A percentile compares a stretch with the other conserved stretches of the same genome.
Evolutionary conservation across 2,329 filamentous ascomycete genomes (phyloP).

Genomic region (Ophiostoma pallidulum): DNA sequence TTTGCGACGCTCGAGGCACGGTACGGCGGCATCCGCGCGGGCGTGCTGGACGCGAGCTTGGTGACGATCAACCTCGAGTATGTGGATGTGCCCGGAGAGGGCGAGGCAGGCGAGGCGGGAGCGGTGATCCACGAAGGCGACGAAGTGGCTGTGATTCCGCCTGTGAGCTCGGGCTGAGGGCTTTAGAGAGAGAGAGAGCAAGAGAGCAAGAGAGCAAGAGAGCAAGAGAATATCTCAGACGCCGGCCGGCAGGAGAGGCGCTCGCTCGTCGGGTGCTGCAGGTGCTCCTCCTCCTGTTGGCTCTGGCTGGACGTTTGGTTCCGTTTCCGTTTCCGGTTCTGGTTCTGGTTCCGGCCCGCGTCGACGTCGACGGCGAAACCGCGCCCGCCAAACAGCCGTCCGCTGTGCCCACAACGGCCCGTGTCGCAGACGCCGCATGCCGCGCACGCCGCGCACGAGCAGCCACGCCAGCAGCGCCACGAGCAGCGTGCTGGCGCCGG

Average conservation of each 20-base stretch:
- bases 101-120: conserved; percentile 27
- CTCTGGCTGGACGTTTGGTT: background rate
- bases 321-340: background rate
- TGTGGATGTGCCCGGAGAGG: conserved; percentile 53
- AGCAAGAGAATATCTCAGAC: no score
- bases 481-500: conserved; percentile 25
- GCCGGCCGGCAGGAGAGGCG: background rate
- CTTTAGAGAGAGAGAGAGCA: no score
- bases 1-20: conserved; percentile 58
- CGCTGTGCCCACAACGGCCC: no score
- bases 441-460: conserved; percentile 11
- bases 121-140: conserved; percentile 59
- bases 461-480: conserved; percentile 20
- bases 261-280: background rate
- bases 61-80: conserved; percentile 77
- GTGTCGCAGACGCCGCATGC: conserved; percentile 3
- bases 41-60: conserved; percentile 62
- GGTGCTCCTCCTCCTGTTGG: background rate
- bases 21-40: conserved; percentile 59
- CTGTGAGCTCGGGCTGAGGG: conserved; percentile 72
- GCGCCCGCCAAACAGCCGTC: background rate
- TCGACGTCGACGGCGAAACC: background rate
- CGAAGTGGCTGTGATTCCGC: conserved; percentile 80
- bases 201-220: no score
- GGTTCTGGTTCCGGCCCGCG: background rate